Percentiles rank a stretch among this genome's conserved stretches.
Evolutionary conservation across 2,329 filamentous ascomycete genomes (phyloP).

Genomic region (Botrytis paeoniae): DNA sequence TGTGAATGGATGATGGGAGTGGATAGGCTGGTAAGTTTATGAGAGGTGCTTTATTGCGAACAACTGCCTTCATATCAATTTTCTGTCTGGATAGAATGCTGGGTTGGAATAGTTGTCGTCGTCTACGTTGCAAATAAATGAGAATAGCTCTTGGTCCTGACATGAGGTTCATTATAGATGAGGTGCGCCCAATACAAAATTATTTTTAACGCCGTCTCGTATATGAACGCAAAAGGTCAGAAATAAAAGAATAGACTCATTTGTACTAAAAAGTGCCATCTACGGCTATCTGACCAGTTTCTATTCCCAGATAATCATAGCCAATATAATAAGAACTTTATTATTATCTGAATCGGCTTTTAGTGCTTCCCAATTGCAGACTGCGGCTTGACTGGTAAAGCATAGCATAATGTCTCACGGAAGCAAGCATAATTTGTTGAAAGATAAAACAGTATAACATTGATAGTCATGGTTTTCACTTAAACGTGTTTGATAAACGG

Average conservation of each 20-base stretch:
- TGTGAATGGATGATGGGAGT: neutral
- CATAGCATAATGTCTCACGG: neutral
- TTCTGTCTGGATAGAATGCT: neutral
- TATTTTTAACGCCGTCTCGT: neutral
- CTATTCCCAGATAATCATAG: neutral
- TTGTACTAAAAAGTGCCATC: neutral
- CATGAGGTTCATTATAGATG: neutral
- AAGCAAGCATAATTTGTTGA: neutral
- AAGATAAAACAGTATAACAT: neutral
- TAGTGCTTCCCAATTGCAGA: neutral
- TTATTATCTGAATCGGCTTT: neutral
- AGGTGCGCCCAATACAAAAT: neutral
- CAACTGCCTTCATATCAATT: neutral
- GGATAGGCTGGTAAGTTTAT: neutral
- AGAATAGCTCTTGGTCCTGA: neutral
- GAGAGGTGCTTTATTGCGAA: neutral
- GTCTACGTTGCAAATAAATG: neutral
- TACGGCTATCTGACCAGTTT: neutral
- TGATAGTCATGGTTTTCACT: neutral
- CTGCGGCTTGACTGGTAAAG: neutral
- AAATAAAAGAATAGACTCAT: neutral
- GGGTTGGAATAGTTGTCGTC: too few species aligned
- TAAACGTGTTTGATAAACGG: conserved; percentile 17
- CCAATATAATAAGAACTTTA: neutral
- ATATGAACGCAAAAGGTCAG: neutral